Conservation (phyloP, 208 protist species). For the Leishmania guyanensis region DNA sequence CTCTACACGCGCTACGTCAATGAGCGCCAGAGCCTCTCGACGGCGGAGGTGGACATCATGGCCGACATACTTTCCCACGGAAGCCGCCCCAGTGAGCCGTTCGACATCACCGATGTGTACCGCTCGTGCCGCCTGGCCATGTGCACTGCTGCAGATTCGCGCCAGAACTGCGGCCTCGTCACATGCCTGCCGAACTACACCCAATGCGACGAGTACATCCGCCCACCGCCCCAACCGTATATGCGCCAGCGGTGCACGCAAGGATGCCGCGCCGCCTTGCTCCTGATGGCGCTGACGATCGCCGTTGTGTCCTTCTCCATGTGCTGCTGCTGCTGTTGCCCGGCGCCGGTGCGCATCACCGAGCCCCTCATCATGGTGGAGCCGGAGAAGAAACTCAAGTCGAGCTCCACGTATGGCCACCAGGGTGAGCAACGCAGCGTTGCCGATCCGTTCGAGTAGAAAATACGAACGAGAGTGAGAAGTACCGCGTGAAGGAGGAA, state of each 20-base stretch:
- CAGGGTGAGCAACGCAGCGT: neutral
- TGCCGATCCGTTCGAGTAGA: neutral
- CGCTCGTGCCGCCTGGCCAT: slow-evolving; percentile 38
- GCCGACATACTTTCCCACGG: slow-evolving; percentile 46
- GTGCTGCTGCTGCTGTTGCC: slow-evolving; percentile 56
- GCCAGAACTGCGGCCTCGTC: slow-evolving; percentile 60
- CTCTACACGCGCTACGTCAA: slow-evolving; percentile 23
- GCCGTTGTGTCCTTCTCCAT: slow-evolving; percentile 30
- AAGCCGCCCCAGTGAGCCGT: slow-evolving; percentile 34
- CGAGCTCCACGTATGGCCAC: neutral
- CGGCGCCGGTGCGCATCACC: slow-evolving; percentile 32
- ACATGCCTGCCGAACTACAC: slow-evolving; percentile 68
- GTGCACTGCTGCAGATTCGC: slow-evolving; percentile 45
- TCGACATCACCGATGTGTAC: slow-evolving; percentile 45
- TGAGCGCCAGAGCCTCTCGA: neutral
- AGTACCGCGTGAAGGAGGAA: too few species aligned
- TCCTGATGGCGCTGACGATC: slow-evolving; percentile 67
- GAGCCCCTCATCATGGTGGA: slow-evolving; percentile 40
- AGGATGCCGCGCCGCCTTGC: slow-evolving; percentile 51
- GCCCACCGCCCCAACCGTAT: slow-evolving; percentile 48
- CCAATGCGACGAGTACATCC: slow-evolving; percentile 67
- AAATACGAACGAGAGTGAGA: neutral
- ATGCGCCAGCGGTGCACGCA: slow-evolving; percentile 57
- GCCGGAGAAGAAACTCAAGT: slow-evolving; percentile 11
- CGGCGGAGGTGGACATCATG: slow-evolving; percentile 24